Percentiles rank a stretch among this genome's conserved stretches.
Conservation (phyloP, 2,329 filamentous ascomycete genomes). For the Botrytis aclada region DNA sequence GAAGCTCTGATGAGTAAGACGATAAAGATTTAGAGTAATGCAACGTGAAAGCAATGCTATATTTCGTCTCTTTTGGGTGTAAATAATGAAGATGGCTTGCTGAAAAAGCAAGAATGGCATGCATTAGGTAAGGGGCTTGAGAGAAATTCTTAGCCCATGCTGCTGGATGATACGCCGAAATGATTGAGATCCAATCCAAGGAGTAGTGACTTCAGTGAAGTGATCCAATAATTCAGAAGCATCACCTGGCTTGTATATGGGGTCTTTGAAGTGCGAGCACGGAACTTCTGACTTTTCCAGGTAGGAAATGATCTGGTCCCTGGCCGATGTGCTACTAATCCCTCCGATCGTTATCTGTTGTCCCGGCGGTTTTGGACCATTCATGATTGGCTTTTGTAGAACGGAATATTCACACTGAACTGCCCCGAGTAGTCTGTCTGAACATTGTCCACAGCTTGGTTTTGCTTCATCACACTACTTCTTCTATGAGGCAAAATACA, state of each 20-base stretch:
- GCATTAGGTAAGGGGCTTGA: conserved; percentile 18
- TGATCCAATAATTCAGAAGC: background rate
- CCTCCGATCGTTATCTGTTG: background rate
- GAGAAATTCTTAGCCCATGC: conserved; percentile 5
- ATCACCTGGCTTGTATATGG: background rate
- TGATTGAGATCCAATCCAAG: conserved; percentile 4
- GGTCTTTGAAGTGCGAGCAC: background rate
- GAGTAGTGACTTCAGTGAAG: background rate
- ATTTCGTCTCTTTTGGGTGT: conserved; percentile 8
- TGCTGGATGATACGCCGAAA: conserved; percentile 17
- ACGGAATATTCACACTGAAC: background rate
- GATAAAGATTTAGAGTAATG: conserved; percentile 14
- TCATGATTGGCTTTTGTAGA: background rate
- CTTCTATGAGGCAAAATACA: background rate
- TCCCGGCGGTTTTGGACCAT: no score
- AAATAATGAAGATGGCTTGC: conserved; percentile 19
- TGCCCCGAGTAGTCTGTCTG: background rate
- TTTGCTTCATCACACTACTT: conserved; percentile 17
- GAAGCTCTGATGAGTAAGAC: conserved; percentile 4
- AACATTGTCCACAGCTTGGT: conserved; percentile 13
- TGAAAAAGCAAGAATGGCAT: conserved; percentile 21
- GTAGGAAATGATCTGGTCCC: conserved; percentile 1
- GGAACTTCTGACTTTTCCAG: conserved; percentile 4
- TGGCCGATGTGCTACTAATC: background rate
- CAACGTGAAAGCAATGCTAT: background rate